Evolutionary conservation across 306 rosid genomes (phyloP).

Genomic region (Echinosophora koreensis): DNA sequence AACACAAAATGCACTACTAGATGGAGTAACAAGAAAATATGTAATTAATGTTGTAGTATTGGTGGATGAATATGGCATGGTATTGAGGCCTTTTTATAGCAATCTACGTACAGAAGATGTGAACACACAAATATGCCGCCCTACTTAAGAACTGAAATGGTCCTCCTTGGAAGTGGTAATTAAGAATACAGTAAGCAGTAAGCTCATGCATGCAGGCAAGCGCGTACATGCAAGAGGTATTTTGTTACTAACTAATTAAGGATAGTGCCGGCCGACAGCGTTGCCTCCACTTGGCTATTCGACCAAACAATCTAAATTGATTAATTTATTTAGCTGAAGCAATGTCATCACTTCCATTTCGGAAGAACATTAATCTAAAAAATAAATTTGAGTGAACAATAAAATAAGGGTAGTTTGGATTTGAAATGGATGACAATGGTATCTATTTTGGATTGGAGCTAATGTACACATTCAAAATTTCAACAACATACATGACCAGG

Average conservation of each 20-base stretch:
- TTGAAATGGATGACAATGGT: not conserved
- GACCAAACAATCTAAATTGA: slow-evolving; percentile 18
- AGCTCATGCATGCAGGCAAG: too few relatives aligned
- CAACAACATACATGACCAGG: not conserved
- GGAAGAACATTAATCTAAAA: not conserved
- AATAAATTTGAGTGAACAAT: not conserved
- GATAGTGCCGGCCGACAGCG: slow-evolving; percentile 4
- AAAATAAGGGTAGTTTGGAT: slow-evolving; percentile 5
- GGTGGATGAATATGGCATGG: not conserved
- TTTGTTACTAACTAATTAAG: not conserved
- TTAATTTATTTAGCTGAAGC: slow-evolving; percentile 32
- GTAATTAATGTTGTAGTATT: not conserved
- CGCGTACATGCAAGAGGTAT: too few relatives aligned
- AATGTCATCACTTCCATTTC: slow-evolving; percentile 33
- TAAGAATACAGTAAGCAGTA: too few relatives aligned
- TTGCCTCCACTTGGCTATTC: slow-evolving; percentile 18
- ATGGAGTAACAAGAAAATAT: not conserved
- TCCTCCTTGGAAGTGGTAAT: slow-evolving; percentile 39
- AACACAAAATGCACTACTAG: slow-evolving; percentile 13
- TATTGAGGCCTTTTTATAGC: slow-evolving; percentile 28
- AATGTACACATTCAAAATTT: slow-evolving; percentile 14
- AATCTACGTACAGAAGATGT: not conserved
- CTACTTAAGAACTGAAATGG: slow-evolving; percentile 29
- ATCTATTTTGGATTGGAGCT: slow-evolving; percentile 31
- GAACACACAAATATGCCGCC: slow-evolving; percentile 37